These are phyloP conservation scores for Asparagopsis taxiformis DNA, from an alignment of 31 red algal genomes.

Conservation along the genomic window DNA sequence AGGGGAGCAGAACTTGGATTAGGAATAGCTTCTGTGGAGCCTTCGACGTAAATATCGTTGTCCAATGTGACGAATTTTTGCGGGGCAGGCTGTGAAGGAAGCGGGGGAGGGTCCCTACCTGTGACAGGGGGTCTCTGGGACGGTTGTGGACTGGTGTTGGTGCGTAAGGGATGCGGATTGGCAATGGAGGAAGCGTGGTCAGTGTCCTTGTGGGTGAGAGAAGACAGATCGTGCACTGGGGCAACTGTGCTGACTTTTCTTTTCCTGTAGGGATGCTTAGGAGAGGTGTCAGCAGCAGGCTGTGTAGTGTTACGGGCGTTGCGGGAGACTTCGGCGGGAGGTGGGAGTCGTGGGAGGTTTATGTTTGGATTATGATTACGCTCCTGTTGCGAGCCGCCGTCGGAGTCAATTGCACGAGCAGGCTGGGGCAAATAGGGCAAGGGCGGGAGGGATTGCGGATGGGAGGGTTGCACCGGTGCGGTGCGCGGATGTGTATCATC, in stretches of 20 bases:
- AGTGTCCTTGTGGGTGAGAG: constrained; percentile 37
- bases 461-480: not conserved
- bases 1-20: not conserved
- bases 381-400: constrained; percentile 63
- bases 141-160: constrained; percentile 2
- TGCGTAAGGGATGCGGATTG: constrained; percentile 9
- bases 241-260: not conserved
- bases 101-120: no score
- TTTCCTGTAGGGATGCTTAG: constrained; percentile 25
- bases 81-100: no score
- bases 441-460: not conserved
- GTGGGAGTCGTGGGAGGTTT: constrained; percentile 7
- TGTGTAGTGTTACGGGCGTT: constrained; percentile 16
- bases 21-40: constrained; percentile 24
- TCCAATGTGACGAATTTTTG: no score
- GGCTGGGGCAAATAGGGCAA: not conserved
- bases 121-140: no score
- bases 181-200: constrained; percentile 44
- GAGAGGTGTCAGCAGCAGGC: constrained; percentile 13
- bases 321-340: constrained; percentile 32
- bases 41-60: no score
- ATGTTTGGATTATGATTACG: constrained; percentile 45
- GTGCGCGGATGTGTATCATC: no score
- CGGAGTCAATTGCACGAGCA: constrained; percentile 11
- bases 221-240: constrained; percentile 28